These are phyloP conservation scores for Macadamia tetraphylla DNA, from an alignment of 164 flowering plant species.

Conservation along the genomic window DNA sequence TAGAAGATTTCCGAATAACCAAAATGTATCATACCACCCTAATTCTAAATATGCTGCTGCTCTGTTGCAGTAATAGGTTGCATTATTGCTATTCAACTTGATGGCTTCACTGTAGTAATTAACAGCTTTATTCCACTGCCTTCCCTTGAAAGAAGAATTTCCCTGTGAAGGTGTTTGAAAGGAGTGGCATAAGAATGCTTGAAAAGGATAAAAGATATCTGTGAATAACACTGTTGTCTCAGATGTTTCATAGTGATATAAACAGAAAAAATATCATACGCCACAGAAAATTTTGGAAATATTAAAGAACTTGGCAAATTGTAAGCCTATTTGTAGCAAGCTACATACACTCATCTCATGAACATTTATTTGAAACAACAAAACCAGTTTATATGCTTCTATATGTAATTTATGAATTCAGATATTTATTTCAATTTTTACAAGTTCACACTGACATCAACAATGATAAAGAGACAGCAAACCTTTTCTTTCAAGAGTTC, in stretches of 20 bases:
- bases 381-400: not conserved
- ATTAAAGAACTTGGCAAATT: no score
- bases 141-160: constrained; percentile 89
- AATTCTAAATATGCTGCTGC: constrained; percentile 91
- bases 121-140: constrained; percentile 90
- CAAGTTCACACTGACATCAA: not conserved
- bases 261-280: no score
- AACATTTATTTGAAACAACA: not conserved
- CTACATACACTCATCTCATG: no score
- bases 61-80: constrained; percentile 77
- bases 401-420: not conserved
- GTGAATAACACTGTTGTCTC: not conserved
- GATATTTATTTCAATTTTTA: not conserved
- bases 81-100: constrained; percentile 59
- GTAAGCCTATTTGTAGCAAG: no score
- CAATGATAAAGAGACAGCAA: not conserved
- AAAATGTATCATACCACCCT: constrained; percentile 55
- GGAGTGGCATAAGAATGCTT: not conserved
- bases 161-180: constrained; percentile 43
- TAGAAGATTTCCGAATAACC: not conserved
- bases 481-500: constrained; percentile 97
- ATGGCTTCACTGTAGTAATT: constrained; percentile 84
- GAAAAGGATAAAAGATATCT: not conserved
- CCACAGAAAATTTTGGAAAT: no score
- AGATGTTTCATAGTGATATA: no score